Percentiles rank a stretch among this genome's conserved stretches.
These are phyloP conservation scores for Polyplosphaeria fusca DNA, from an alignment of 495 filamentous ascomycete genomes.

Conservation along the genomic window DNA sequence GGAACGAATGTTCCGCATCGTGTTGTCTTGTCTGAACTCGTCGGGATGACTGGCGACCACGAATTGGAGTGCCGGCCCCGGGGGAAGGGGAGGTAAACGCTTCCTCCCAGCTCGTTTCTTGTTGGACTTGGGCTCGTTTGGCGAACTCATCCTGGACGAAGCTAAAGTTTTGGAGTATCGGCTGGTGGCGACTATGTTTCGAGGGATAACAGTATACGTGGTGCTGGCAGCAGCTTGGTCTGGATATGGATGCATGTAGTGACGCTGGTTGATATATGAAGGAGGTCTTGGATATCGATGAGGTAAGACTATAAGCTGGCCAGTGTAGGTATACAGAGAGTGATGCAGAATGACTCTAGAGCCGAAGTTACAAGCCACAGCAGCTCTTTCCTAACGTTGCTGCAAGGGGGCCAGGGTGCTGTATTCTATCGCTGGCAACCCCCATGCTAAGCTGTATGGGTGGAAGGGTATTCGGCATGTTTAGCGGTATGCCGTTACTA, in stretches of 20 bases:
- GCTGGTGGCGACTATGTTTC: too few relatives aligned
- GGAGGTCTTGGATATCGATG: background rate
- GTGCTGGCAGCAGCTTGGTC: background rate
- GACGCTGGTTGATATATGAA: conserved; percentile 1
- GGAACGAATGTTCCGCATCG: conserved; percentile 29
- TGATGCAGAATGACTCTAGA: background rate
- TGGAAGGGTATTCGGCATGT: background rate
- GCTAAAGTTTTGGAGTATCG: too few relatives aligned
- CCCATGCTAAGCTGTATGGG: conserved; percentile 1
- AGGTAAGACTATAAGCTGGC: conserved; percentile 1
- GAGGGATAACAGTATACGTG: too few relatives aligned
- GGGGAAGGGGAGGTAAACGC: conserved; percentile 21
- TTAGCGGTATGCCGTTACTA: conserved; percentile 5
- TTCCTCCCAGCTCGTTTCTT: conserved; percentile 29
- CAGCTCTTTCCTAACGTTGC: too few relatives aligned
- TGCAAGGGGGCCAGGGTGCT: background rate
- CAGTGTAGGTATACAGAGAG: background rate
- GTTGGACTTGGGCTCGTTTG: conserved; percentile 12
- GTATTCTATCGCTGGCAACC: background rate
- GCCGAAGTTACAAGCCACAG: background rate
- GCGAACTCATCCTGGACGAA: conserved; percentile 12
- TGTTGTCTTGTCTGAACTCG: conserved; percentile 26
- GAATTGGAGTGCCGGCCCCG: conserved; percentile 25
- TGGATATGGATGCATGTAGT: too few relatives aligned
- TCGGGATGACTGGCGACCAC: conserved; percentile 30